Base-by-base conservation (phyloP, 768 basidiomycete genomes). In the Leccinum ochraceum region DNA sequence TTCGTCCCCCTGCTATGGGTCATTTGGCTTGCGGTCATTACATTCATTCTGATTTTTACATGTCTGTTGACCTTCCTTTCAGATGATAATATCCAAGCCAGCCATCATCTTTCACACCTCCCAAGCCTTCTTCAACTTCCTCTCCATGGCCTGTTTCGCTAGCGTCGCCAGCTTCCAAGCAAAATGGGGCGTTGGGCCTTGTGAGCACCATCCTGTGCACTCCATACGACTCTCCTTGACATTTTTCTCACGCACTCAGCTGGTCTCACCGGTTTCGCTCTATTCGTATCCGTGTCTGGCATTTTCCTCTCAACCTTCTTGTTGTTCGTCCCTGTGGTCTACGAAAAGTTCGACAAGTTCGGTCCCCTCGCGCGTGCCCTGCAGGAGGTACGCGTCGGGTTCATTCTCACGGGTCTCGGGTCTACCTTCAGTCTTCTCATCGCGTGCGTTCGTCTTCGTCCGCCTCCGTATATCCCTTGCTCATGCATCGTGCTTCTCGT, bases 51-150 rank as follows among this genome's bases (percentile, higher is more conserved):
- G 65, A 17, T 11, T 17, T 9, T 13, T 67, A 34, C 61, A 60
- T 28, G 3, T 44, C 51, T 56, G 46, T 59, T 68, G 63, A 69
- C 66, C 17, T 34, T 24, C 20, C 59, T 58, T 66, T 20, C 66
- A 94, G 92, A 91, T 93, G 90, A 93, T 94, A 66, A 85, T 94
- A 51, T 88, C 90, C 24, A 93, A 92, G 78, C 87, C 90, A 7
- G 80, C 86, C 62, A 90, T 94, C 70, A 80, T 92, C 58, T 86
- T 87, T 70, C 86, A 90, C 71, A 73, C 83, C 32, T 86, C 84
- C 3, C 90, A 96, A 78, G 82, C 86, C 57, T 95, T 98, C 81
- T 94, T 96, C 86, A 88, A 90, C 73, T 97, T 98, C 71, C 82
- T 98, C 51, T 86, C 92, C 13, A 89, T 96, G 86, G 89, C 88